phyloP scores from a whole-genome alignment of 2,329 filamentous ascomycete species.

The Dactylellina drechsleri region DNA sequence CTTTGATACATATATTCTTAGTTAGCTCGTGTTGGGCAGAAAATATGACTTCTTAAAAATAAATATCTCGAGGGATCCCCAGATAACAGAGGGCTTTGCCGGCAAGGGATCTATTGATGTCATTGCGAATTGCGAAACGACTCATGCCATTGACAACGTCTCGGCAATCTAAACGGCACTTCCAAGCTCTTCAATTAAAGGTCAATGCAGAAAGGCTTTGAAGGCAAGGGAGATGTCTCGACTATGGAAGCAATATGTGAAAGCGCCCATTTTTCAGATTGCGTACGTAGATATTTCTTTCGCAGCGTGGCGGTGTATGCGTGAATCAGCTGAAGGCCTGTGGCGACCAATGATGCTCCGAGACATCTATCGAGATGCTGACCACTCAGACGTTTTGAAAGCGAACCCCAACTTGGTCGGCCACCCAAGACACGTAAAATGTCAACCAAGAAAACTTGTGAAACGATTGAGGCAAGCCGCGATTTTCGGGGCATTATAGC shows the following conservation, averaged over 20 bases:
- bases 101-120: constrained; percentile 41
- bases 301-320: constrained; percentile 36
- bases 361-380: constrained; percentile 18
- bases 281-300: constrained; percentile 12
- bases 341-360: constrained; percentile 31
- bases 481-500: constrained; percentile 50
- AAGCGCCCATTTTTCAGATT: constrained; percentile 8
- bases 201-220: not conserved
- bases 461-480: constrained; percentile 43
- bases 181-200: not conserved
- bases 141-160: constrained; percentile 19
- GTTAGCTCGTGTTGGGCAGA: constrained; percentile 31
- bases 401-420: constrained; percentile 12
- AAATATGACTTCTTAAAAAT: constrained; percentile 8
- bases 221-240: constrained; percentile 28
- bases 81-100: constrained; percentile 24
- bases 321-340: constrained; percentile 19
- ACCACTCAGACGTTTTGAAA: constrained; percentile 18
- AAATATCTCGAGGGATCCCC: constrained; percentile 29
- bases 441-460: constrained; percentile 43
- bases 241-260: constrained; percentile 5
- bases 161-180: constrained; percentile 27
- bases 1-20: constrained; percentile 22
- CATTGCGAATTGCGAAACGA: constrained; percentile 45
- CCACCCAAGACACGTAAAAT: constrained; percentile 35